Base-by-base conservation (phyloP, 805 yeast species). In the Ogataea glucozyma region DNA sequence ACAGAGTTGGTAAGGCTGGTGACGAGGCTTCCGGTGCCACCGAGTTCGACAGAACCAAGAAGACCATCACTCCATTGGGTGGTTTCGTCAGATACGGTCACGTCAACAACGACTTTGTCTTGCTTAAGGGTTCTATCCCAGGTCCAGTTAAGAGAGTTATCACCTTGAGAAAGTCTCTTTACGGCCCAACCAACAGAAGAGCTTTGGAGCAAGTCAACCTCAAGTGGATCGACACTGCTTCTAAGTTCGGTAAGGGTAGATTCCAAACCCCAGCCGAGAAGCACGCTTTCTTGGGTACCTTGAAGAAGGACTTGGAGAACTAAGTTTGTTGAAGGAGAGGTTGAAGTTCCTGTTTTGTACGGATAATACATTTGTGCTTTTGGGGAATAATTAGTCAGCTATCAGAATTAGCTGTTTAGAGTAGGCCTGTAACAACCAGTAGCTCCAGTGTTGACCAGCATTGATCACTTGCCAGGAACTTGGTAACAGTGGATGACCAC, bases 161-260 rank as follows among this genome's bases (percentile, higher is more conserved):
- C 68, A 93, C 99, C 68, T 83, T 93, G 74, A 90, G 99, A 86
- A 93, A 93, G 83, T 88, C 97, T 64, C 82, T 93, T 72, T 87
- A 88, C 88, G 87, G 86, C 69, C 93, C 90, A 85, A 89, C 97
- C 65, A 86, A 95, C 67, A 93, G 99, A 84, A 85, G 83, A 78
- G 98, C 98, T 66, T 72, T 85, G 65, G 99, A 93, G 83, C 75
- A 88, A 77, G 96, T 91, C 62, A 80, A 77, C 83, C 87, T 93
- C 78, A 93, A 93, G 80, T 93, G 98, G 99, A 93, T 93, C 73
- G 99, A 93, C 76, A 93, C 99, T 67, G 96, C 99, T 72, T 93
- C 99, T 70, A 90, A 91, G 79, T 93, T 93, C 90, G 99, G 99
- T 86, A 95, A 93, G 88, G 99, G 99, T 83, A 93, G 99, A 85